These are phyloP conservation scores for Metschnikowia drakensbergensis DNA, from an alignment of 805 yeast species.

Conservation along the genomic window DNA sequence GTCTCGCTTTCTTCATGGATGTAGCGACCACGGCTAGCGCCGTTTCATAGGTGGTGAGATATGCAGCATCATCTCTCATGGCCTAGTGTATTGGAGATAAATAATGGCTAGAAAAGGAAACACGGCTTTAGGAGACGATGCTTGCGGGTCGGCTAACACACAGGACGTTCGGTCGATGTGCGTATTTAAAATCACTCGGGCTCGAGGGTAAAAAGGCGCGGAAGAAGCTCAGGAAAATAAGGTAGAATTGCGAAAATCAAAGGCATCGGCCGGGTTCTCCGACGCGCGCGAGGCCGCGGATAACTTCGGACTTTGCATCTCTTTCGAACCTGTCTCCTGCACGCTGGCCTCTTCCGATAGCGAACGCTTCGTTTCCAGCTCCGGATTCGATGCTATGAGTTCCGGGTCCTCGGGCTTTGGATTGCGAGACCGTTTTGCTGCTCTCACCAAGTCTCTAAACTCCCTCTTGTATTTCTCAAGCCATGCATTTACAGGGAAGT, in stretches of 20 bases:
- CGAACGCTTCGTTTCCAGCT: background rate
- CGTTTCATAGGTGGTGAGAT: slow-evolving; percentile 74
- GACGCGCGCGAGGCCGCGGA: background rate
- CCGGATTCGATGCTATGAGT: background rate
- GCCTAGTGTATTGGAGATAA: background rate
- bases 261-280: slow-evolving; percentile 1
- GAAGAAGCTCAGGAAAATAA: slow-evolving; percentile 9
- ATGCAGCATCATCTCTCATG: slow-evolving; percentile 31
- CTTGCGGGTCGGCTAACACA: background rate
- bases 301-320: background rate
- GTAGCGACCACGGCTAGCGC: slow-evolving; percentile 84
- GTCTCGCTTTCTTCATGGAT: slow-evolving; percentile 75
- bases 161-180: background rate
- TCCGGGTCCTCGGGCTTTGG: background rate
- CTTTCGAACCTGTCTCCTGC: background rate
- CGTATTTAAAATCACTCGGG: background rate
- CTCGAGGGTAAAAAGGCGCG: slow-evolving; percentile 9
- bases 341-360: background rate
- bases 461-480: slow-evolving; percentile 35
- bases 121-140: background rate
- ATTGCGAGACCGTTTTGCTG: slow-evolving; percentile 25
- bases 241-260: slow-evolving; percentile 12
- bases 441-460: slow-evolving; percentile 34
- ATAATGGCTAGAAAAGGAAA: background rate
- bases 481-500: slow-evolving; percentile 47